Evolutionary conservation across 192 early-diverging fungal genomes (phyloP), one percentile per base, ranked within the genome.

Genomic region (Cladochytrium replicatum): DNA sequence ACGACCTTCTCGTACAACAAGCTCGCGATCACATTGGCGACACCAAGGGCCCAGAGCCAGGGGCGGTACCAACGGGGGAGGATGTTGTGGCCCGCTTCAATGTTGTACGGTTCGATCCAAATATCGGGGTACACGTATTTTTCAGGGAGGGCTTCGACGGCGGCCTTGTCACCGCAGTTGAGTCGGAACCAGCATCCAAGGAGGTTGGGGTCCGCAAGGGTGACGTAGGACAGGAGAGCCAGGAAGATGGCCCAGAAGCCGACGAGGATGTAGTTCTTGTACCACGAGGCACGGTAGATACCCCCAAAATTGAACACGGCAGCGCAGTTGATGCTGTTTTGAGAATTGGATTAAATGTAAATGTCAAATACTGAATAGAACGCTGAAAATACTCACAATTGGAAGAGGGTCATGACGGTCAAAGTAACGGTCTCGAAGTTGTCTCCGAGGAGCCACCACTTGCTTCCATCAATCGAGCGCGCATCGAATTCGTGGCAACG

Each of bases 401-500:
- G 85, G 70, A 80, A 84, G 44, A 77, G 55, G 13, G 63, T 57
- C 2, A 86, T 55, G 21, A 86, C 63, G 0, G 77, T 69, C 21
- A 81, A 70, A 27, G 82, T 52, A 51, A 64, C 78, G 7, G 73
- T 67, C 64, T 89, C 85, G 50, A 74, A 89, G 55, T 86, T 88
- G 50, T 89, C 87, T 39, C 74, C 85, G n/a, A 86, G 60, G 26
- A 86, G 63, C 82, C 84, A 89, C 87, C 87, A 89, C 32, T 75
- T 61, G 29, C 75, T 50, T 11, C 79, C 64, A 51, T 88, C 76
- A 19, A 75, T 58, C 39, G 71, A 55, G 21, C 67, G 58, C 39
- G 70, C 70, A 57, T 86, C 83, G 63, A 89, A 88, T 66, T 89
- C 83, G 52, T 84, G 65, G 67, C 87, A 89, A 29, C 75, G 60